Conservation (phyloP, 352 stramenopile species). For the Pythium insidiosum region DNA sequence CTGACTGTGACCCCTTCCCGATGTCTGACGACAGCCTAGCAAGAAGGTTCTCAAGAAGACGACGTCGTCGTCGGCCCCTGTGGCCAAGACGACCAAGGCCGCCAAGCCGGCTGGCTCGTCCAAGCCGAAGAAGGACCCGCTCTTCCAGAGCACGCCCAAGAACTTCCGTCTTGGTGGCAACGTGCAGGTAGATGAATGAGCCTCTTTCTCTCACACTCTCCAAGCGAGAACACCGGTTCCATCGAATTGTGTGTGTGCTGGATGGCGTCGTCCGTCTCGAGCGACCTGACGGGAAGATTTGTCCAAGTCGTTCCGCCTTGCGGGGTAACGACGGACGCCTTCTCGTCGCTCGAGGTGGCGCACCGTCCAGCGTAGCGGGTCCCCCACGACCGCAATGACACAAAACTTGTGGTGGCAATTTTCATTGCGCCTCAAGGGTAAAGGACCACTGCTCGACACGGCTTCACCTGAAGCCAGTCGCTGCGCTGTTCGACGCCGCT, state of each 20-base stretch:
- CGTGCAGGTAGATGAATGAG: slow-evolving; percentile 86
- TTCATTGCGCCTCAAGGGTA: slow-evolving; percentile 68
- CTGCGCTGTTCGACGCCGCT: no score
- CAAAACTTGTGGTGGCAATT: slow-evolving; percentile 83
- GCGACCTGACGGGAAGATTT: neutral
- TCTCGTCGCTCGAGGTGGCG: no score
- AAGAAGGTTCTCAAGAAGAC: slow-evolving; percentile 84
- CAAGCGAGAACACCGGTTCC: slow-evolving; percentile 1
- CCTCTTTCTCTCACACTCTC: slow-evolving; percentile 3
- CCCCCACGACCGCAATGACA: slow-evolving; percentile 89
- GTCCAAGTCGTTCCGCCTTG: slow-evolving; percentile 2
- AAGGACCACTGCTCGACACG: slow-evolving; percentile 29
- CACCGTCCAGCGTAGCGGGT: slow-evolving; percentile 64
- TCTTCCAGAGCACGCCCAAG: slow-evolving; percentile 92
- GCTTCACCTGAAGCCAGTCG: neutral
- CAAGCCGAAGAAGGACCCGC: slow-evolving; percentile 86
- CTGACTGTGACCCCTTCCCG: neutral
- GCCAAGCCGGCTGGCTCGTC: slow-evolving; percentile 36
- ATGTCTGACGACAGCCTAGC: slow-evolving; percentile 35
- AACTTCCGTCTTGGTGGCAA: slow-evolving; percentile 95
- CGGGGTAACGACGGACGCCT: slow-evolving; percentile 23
- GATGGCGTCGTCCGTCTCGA: no score
- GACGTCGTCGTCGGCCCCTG: slow-evolving; percentile 51
- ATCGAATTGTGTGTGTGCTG: slow-evolving; percentile 15
- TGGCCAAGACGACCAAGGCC: slow-evolving; percentile 65